phyloP scores from a whole-genome alignment of 305 asterid species.

The Fraxinus dipetala region DNA sequence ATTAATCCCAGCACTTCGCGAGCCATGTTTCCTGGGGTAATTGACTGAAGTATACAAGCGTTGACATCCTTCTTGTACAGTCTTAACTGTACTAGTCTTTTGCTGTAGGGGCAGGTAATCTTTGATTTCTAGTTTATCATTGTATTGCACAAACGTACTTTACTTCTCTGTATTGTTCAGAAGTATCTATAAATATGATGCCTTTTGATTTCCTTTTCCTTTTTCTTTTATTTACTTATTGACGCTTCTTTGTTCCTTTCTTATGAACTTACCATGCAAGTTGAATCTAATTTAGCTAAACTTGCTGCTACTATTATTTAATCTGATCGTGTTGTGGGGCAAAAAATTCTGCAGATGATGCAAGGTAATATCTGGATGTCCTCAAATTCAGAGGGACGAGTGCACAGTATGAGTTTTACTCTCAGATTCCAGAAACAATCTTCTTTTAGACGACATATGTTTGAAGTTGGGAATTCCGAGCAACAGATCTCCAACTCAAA shows the following conservation, averaged over 20 bases:
- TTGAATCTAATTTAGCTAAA: background rate
- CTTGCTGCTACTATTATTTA: background rate
- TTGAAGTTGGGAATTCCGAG: constrained; percentile 43
- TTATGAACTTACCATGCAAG: background rate
- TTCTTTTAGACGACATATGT: background rate
- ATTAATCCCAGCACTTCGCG: background rate
- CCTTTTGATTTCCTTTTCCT: background rate
- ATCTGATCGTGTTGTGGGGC: background rate
- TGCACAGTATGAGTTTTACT: constrained; percentile 70
- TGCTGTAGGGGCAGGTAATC: background rate
- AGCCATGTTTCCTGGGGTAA: background rate
- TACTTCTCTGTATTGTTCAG: background rate
- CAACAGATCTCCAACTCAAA: constrained; percentile 47
- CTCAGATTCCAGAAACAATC: constrained; percentile 58
- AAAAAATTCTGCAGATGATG: constrained; percentile 64
- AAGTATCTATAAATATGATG: background rate
- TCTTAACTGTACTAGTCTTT: background rate
- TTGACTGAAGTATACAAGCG: background rate
- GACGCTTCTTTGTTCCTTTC: background rate
- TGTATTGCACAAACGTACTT: background rate
- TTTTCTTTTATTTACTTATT: background rate
- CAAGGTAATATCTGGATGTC: constrained; percentile 82
- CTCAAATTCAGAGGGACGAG: constrained; percentile 57
- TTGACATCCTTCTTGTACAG: background rate
- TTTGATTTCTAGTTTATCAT: background rate